Conservation (phyloP, 116 monocot species). For the Iris pallida region DNA sequence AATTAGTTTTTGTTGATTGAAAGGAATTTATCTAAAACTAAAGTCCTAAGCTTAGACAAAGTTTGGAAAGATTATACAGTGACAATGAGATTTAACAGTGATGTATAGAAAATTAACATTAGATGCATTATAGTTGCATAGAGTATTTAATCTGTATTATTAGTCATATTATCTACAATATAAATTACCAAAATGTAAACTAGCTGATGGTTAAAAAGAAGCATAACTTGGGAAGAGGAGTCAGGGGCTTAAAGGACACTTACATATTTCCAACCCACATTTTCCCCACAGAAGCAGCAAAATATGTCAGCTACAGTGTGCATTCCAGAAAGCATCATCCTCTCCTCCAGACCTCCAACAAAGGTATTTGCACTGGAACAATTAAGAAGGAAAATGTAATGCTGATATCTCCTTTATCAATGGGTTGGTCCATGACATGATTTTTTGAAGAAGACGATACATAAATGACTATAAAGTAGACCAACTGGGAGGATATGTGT, state of each 20-base stretch:
- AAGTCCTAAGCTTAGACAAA: no score
- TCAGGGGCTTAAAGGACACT: neutral
- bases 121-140: neutral
- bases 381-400: no score
- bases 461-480: no score
- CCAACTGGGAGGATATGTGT: no score
- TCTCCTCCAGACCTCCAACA: slow-evolving; percentile 30
- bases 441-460: no score
- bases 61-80: no score
- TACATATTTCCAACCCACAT: slow-evolving; percentile 62
- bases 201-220: neutral
- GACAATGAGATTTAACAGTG: neutral
- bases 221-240: neutral
- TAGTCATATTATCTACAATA: neutral
- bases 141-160: neutral
- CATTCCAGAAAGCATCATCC: slow-evolving; percentile 39
- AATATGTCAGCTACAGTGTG: slow-evolving; percentile 47
- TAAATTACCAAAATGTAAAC: neutral
- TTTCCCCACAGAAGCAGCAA: slow-evolving; percentile 46
- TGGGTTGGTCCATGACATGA: no score
- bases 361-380: slow-evolving; percentile 24
- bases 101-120: no score
- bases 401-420: no score
- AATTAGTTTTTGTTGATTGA: no score
- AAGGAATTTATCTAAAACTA: no score